Conservation (phyloP, 1,139 yeast genomes). For the Spathaspora sp. region DNA sequence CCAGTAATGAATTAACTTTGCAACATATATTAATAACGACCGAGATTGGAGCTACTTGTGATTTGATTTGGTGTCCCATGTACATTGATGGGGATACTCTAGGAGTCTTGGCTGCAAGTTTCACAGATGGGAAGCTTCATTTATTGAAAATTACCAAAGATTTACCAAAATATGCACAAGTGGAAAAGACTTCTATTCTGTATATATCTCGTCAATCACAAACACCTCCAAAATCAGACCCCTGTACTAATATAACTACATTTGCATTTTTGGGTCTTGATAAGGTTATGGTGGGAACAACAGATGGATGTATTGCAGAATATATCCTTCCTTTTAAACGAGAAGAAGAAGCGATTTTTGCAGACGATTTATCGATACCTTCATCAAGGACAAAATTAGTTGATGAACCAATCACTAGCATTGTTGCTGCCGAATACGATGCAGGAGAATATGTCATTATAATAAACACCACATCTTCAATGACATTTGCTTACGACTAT, state of each 20-base stretch:
- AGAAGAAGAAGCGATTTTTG: conserved; percentile 9
- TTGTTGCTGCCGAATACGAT: conserved; percentile 35
- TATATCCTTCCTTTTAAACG: conserved; percentile 37
- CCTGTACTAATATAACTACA: conserved; percentile 37
- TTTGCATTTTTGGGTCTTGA: conserved; percentile 55
- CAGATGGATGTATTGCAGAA: conserved; percentile 68
- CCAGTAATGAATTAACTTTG: conserved; percentile 21
- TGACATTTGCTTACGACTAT: conserved; percentile 40
- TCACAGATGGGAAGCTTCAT: conserved; percentile 64
- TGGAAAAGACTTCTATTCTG: conserved; percentile 28
- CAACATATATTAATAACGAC: conserved; percentile 37
- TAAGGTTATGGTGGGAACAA: conserved; percentile 59
- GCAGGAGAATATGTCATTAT: conserved; percentile 33
- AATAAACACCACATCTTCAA: conserved; percentile 51
- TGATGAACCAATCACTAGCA: conserved; percentile 48
- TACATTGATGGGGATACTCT: conserved; percentile 26
- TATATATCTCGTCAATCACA: conserved; percentile 19
- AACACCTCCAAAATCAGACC: conserved; percentile 12
- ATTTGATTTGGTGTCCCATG: conserved; percentile 52
- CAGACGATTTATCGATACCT: conserved; percentile 33
- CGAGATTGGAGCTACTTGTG: conserved; percentile 53
- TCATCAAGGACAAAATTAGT: conserved; percentile 49
- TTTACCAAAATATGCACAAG: conserved; percentile 20
- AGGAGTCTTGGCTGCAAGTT: conserved; percentile 52
- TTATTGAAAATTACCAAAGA: conserved; percentile 39